phyloP scores from a whole-genome alignment of 108 stramenopile genomes.

The Stephanodiscus minutulus region DNA sequence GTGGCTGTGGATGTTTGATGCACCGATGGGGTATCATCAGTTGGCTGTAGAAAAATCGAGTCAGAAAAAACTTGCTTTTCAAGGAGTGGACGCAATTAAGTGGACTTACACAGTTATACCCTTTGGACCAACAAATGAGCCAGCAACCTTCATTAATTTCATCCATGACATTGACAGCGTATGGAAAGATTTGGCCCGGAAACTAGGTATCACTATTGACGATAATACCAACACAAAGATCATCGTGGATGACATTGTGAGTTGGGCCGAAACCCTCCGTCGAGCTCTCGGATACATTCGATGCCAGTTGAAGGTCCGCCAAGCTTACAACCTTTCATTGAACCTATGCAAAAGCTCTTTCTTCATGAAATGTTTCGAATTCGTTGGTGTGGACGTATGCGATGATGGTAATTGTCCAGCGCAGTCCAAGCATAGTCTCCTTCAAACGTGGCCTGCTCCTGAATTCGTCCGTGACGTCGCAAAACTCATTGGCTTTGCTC shows the following conservation, averaged over 20 bases:
- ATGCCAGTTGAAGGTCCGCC: neutral
- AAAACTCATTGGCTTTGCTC: conserved; percentile 3
- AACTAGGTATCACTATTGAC: neutral
- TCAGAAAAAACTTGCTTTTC: too few species aligned
- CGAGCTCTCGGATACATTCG: neutral
- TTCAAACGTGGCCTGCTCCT: neutral
- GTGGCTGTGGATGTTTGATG: conserved; percentile 12
- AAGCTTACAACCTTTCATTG: neutral
- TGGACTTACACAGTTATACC: neutral
- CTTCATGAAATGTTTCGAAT: conserved; percentile 2
- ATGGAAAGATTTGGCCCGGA: conserved; percentile 1
- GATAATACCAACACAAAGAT: too few species aligned
- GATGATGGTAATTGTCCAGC: conserved; percentile 2
- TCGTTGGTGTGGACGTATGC: neutral
- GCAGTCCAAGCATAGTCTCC: conserved; percentile 7
- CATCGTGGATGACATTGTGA: too few species aligned
- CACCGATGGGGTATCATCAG: conserved; percentile 12
- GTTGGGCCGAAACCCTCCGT: neutral
- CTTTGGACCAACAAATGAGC: neutral
- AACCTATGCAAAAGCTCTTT: conserved; percentile 7
- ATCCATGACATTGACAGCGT: conserved; percentile 10
- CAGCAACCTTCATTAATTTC: conserved; percentile 8
- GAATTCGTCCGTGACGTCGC: neutral
- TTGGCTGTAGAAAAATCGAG: neutral
- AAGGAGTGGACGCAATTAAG: too few species aligned